These are phyloP conservation scores for Pseudocercospora cruenta DNA, from an alignment of 2,329 filamentous ascomycete species.

Conservation along the genomic window DNA sequence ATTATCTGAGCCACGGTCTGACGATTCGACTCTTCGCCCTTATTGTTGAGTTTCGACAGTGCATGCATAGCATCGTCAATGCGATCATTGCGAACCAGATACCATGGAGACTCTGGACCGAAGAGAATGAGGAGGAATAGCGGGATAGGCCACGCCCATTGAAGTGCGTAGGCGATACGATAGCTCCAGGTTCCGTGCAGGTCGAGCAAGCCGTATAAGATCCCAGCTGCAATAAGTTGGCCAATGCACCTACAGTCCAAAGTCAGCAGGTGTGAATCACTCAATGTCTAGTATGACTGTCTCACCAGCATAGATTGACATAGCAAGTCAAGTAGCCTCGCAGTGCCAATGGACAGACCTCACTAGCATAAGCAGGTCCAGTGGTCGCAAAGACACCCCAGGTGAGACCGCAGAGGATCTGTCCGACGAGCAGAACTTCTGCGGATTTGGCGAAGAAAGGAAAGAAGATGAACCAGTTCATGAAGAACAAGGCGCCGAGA, in stretches of 20 bases:
- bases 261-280: too few species aligned
- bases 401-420: conserved; percentile 36
- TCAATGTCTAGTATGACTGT: too few species aligned
- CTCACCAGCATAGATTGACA: conserved; percentile 49
- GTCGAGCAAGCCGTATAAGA: conserved; percentile 32
- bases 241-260: conserved; percentile 34
- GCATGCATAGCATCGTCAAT: conserved; percentile 37
- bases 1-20: conserved; percentile 42
- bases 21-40: conserved; percentile 24
- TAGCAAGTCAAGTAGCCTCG: conserved; percentile 64
- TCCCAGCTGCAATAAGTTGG: conserved; percentile 48
- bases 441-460: conserved; percentile 18
- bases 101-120: conserved; percentile 39
- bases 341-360: conserved; percentile 50
- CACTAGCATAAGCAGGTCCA: conserved; percentile 20
- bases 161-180: conserved; percentile 44
- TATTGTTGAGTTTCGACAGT: conserved; percentile 36
- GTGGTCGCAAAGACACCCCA: conserved; percentile 24
- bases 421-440: conserved; percentile 38
- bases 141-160: conserved; percentile 41
- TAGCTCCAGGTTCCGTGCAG: conserved; percentile 40
- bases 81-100: conserved; percentile 37
- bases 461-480: conserved; percentile 46
- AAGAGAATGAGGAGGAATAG: conserved; percentile 30
- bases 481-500: conserved; percentile 17